Percentiles rank a stretch among this genome's conserved stretches.
phyloP scores from a whole-genome alignment of 2,329 filamentous ascomycete species.

The Colletotrichum sp. region DNA sequence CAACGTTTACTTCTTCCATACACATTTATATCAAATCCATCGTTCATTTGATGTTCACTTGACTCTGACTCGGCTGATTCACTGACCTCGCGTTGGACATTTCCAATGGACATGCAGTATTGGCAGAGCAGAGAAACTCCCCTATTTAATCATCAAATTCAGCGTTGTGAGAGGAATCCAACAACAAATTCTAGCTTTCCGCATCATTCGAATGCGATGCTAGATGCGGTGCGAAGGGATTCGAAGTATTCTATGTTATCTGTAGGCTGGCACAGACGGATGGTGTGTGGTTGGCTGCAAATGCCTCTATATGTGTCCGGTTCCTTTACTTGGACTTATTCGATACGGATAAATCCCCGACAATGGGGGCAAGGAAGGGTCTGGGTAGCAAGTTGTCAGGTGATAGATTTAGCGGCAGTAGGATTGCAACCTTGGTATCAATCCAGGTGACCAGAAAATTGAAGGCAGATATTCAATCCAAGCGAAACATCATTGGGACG shows the following conservation, averaged over 20 bases:
- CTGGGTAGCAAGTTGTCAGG: background rate
- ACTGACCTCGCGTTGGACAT: background rate
- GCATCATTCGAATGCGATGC: background rate
- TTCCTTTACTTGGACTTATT: accelerated
- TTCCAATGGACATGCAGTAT: accelerated
- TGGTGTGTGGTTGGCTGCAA: background rate
- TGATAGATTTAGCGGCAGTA: background rate
- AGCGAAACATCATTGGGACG: too few species aligned
- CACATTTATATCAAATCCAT: background rate
- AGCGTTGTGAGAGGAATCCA: background rate
- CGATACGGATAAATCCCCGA: background rate
- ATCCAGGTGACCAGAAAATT: background rate
- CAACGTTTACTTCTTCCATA: accelerated
- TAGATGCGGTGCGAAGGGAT: background rate
- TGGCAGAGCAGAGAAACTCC: background rate
- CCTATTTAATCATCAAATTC: background rate
- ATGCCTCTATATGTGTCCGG: accelerated
- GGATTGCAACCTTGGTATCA: accelerated
- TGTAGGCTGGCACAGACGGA: background rate
- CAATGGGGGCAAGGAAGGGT: background rate
- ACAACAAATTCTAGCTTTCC: background rate
- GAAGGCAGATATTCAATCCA: too few species aligned
- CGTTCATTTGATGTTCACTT: background rate
- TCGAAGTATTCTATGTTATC: background rate
- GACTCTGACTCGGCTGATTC: background rate